These are phyloP conservation scores for Pseudocercospora crystallina DNA, from an alignment of 2,329 filamentous ascomycete species.

Conservation along the genomic window DNA sequence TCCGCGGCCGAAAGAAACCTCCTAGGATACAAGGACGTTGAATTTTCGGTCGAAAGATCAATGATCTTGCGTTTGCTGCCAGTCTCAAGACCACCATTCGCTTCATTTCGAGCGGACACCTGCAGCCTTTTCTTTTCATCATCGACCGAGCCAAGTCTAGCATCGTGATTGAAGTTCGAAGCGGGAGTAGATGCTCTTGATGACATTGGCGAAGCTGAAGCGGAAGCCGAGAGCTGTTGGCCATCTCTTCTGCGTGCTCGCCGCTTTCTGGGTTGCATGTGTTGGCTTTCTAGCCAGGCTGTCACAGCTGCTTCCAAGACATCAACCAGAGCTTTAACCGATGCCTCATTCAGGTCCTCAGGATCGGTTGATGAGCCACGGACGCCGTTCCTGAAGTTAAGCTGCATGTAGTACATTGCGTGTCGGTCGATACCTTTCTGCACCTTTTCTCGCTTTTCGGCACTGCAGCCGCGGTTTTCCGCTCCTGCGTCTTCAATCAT, in stretches of 20 bases:
- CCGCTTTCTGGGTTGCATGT: constrained; percentile 59
- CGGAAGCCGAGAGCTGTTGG: background rate
- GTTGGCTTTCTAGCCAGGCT: constrained; percentile 73
- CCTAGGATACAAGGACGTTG: no score
- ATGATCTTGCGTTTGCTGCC: no score
- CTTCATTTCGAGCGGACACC: no score
- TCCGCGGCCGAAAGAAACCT: no score
- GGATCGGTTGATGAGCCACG: constrained; percentile 7
- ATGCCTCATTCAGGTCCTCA: constrained; percentile 22
- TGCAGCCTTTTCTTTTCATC: no score
- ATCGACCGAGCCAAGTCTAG: no score
- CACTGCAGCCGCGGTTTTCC: constrained; percentile 38
- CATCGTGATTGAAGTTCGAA: no score
- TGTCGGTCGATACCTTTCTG: constrained; percentile 74
- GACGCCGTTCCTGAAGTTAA: constrained; percentile 16
- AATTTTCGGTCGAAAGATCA: no score
- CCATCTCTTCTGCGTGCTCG: constrained; percentile 18
- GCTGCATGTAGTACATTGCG: constrained; percentile 84
- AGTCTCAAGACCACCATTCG: no score
- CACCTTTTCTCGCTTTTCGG: constrained; percentile 45
- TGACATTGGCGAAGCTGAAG: background rate
- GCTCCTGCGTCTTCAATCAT: constrained; percentile 49
- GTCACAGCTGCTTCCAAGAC: constrained; percentile 68
- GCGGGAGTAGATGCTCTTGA: no score
- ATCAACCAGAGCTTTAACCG: constrained; percentile 58